These are phyloP conservation scores for Naegleria gruberi DNA, from an alignment of 208 protist species.

Conservation along the genomic window DNA sequence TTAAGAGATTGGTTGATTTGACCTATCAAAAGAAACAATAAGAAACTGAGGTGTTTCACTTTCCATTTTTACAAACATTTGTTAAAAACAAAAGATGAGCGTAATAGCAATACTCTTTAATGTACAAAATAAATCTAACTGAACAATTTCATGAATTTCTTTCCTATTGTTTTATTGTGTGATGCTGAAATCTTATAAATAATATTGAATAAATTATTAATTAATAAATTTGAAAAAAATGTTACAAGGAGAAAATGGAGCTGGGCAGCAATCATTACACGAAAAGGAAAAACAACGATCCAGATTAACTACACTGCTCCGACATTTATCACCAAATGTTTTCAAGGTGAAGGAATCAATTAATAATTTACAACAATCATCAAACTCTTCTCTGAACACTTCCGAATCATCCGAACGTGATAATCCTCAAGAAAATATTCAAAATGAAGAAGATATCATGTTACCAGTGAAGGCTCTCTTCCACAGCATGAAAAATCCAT, in stretches of 20 bases:
- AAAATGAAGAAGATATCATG: neutral
- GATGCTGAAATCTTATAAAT: no score
- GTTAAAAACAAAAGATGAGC: neutral
- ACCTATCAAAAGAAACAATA: constrained; percentile 34
- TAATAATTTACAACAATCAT: neutral
- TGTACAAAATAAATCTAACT: no score
- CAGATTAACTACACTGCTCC: neutral
- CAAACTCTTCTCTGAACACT: neutral
- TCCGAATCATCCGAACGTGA: neutral
- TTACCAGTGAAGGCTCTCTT: neutral
- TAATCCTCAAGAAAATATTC: neutral
- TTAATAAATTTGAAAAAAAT: no score
- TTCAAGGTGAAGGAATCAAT: neutral
- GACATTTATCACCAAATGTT: neutral
- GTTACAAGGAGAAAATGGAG: no score
- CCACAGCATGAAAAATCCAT: neutral
- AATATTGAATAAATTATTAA: no score
- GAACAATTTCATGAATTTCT: no score
- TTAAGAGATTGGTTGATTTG: constrained; percentile 27
- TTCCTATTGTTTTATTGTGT: no score
- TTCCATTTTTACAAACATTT: neutral
- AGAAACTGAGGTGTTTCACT: neutral
- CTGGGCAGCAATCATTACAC: no score
- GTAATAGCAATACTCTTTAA: neutral
- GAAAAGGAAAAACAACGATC: no score